Percentiles rank a stretch among this genome's conserved stretches.
These are phyloP conservation scores for Wickerhamomyces ciferrii DNA, from an alignment of 805 yeast genomes.

Conservation along the genomic window DNA sequence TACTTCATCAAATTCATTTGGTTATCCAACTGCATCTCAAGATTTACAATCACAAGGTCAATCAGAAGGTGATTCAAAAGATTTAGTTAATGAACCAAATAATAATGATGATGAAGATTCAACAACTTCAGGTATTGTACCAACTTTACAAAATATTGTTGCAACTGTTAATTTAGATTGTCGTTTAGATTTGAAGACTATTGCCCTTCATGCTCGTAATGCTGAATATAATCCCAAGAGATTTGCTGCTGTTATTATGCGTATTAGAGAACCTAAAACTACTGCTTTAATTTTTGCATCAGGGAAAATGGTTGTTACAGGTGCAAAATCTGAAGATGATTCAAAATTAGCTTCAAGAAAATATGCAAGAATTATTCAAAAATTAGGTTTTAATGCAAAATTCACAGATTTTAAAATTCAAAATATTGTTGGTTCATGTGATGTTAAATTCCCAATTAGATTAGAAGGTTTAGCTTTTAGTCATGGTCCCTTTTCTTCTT, in stretches of 20 bases:
- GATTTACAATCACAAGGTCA: conserved; percentile 21
- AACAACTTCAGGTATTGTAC: conserved; percentile 92
- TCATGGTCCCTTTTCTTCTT: conserved; percentile 98
- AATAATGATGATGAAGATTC: conserved; percentile 44
- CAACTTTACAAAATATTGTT: conserved; percentile 89
- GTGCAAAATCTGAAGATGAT: conserved; percentile 98
- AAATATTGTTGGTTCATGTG: conserved; percentile 98
- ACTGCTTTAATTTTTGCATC: conserved; percentile 97
- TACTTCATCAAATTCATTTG: conserved; percentile 21
- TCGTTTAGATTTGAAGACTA: conserved; percentile 91
- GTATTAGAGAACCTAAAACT: conserved; percentile 98
- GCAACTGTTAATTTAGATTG: conserved; percentile 98
- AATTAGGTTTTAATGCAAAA: conserved; percentile 95
- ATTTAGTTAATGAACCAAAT: conserved; percentile 3
- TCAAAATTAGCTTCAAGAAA: conserved; percentile 97
- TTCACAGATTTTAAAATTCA: conserved; percentile 97
- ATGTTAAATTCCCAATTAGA: conserved; percentile 95
- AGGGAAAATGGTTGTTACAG: conserved; percentile 99
- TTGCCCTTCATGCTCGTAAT: conserved; percentile 97
- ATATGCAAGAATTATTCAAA: conserved; percentile 96
- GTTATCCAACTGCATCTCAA: conserved; percentile 22
- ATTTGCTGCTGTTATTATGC: conserved; percentile 99
- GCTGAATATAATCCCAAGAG: conserved; percentile 99
- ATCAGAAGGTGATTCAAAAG: conserved; percentile 13
- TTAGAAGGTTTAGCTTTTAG: conserved; percentile 96